A percentile compares a stretch with the other conserved stretches of the same genome.
Evolutionary conservation across 495 filamentous ascomycete species (phyloP).

Genomic region (Copromyces sp.): DNA sequence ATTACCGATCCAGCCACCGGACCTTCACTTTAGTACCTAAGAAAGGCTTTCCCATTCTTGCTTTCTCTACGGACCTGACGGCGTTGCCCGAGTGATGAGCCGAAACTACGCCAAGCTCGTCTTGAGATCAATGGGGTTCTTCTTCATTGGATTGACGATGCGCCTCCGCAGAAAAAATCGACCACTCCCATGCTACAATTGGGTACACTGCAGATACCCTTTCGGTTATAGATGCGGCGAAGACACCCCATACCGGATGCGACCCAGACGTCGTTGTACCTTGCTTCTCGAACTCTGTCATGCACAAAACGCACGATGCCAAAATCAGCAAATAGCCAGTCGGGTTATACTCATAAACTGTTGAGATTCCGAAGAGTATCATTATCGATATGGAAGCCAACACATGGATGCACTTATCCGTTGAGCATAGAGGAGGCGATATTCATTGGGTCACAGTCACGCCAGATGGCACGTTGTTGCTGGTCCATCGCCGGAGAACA

Average conservation of each 20-base stretch:
- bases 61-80: neutral
- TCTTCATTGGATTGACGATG: neutral
- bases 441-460: slow-evolving; percentile 27
- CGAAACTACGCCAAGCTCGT: neutral
- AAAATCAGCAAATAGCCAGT: neutral
- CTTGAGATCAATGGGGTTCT: neutral
- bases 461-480: slow-evolving; percentile 41
- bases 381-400: slow-evolving; percentile 19
- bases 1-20: neutral
- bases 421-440: slow-evolving; percentile 18
- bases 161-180: neutral
- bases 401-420: slow-evolving; percentile 22
- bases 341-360: neutral
- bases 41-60: neutral
- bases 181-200: neutral
- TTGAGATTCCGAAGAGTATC: slow-evolving; percentile 19
- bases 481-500: slow-evolving; percentile 26
- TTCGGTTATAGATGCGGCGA: neutral
- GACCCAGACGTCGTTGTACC: neutral
- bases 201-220: neutral
- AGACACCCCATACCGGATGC: neutral
- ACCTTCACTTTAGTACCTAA: neutral
- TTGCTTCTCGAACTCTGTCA: neutral
- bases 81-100: neutral
- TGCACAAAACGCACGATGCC: neutral